Evolutionary conservation across 192 early-diverging fungal genomes (phyloP), one percentile per base, ranked within the genome.

Genomic region (Mycoemilia scoparia): DNA sequence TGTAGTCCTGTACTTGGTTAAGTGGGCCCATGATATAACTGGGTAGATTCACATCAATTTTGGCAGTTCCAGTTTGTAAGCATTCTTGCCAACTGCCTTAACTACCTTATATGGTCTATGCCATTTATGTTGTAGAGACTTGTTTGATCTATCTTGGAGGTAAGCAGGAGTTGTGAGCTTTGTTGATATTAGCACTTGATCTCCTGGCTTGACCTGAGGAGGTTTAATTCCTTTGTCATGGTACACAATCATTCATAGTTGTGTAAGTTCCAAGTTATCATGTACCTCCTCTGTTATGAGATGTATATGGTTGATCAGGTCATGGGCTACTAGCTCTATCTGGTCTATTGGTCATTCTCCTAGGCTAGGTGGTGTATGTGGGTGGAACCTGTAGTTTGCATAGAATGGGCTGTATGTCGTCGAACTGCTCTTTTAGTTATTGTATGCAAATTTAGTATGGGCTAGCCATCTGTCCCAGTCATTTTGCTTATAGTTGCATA

Each of bases 381-480:
- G 45, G 22, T 39, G 23, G 20, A 21, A 47, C 15, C 38, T 32
- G 14, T 39, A 39, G 11, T 39, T 34, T 11, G 28, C 17, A 11
- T 16, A 34, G 23, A 48, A 40, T 19, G 46, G 38, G 2, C 19
- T 17, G 11, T 9, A 11, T 17, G 13, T 31, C 11, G 46, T 48
- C 3, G 37, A 34, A 1, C 6, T 13, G 19, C 36, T 48, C 7
- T 12, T n/a, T 11, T 17, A 16, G 14, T 20, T 21, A 15, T 43
- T 43, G 32, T 18, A 47, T 1, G 45, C 45, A 9, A 32, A 39
- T 11, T 49, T 23, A 7, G 21, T n/a, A n/a, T n/a, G n/a, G n/a
- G n/a, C n/a, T n/a, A n/a, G 10, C 8, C 29, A 23, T 5, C 29
- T 38, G 16, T 30, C 8, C 48, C 35, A 50, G 16, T 43, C 30